Base-by-base conservation (phyloP, 163 green algal genomes). In the Scenedesmus sp. region DNA sequence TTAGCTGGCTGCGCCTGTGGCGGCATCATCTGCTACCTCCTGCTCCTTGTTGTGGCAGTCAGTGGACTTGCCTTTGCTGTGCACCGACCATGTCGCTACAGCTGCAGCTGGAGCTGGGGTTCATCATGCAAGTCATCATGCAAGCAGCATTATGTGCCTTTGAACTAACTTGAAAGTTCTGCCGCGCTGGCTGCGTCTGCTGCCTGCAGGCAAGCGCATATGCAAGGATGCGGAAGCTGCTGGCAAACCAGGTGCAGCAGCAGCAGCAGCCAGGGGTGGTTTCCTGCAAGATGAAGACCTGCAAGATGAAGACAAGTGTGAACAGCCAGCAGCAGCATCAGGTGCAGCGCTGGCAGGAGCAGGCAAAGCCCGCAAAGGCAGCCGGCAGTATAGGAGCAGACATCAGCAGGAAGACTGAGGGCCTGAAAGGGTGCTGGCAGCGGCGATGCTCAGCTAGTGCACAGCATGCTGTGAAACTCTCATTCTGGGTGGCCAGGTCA, bases 241-340 rank as follows among this genome's bases (percentile, higher is more conserved):
- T 53, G 76, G 18, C 37, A 5, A 22, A 49, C 35, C 72, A 81
- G 72, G 35, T 49, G 65, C 65, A 40, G 70, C 70, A 44, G 42
- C 49, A 68, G 81, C 43, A 49, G 56, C 51, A 59, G 83, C 35
- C 35, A 18, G 53, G 35, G 56, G 51, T 22, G 53, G 56, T 9
- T 88, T 76, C 59, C 35, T 80, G 40, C 16, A 88, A 44, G 83
- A 88, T 46, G 42, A 88, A 80, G 83, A 53, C 0, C 30, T 40
- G 30, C 65, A 26, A 20, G 65, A 30, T 24, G 65, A 30, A 3
- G 65, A 5, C 16, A 30, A 76, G 5, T 26, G 1, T 40, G 65
- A 76, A 16, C 65, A 76, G 7, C 30, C 26, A n/a, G 65, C 65
- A 76, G 30, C 65, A 76, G 65, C 65, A 53, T 53, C 46, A 53